Percentiles rank a stretch among this genome's conserved stretches.
phyloP scores from a whole-genome alignment of 257 asterid genomes.

The Gardenia jasminoides region DNA sequence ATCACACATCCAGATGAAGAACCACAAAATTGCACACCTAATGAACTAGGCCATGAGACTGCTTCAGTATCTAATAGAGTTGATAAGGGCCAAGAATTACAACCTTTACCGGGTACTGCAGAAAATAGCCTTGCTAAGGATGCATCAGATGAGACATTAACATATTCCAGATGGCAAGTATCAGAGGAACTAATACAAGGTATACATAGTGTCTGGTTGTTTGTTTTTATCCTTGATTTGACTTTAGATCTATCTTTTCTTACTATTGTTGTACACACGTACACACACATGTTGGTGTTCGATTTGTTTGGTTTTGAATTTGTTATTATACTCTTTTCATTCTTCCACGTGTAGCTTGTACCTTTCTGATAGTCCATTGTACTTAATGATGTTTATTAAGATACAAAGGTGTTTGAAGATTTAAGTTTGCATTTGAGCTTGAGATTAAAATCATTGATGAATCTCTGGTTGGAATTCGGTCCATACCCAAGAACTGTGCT shows the following conservation, averaged over 20 bases:
- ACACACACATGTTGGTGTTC: background rate
- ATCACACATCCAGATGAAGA: constrained; percentile 69
- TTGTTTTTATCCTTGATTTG: constrained; percentile 10
- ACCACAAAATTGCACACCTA: constrained; percentile 24
- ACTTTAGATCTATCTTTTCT: background rate
- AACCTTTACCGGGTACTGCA: constrained; percentile 25
- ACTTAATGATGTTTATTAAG: background rate
- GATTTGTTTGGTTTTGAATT: background rate
- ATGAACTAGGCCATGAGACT: constrained; percentile 25
- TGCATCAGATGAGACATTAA: constrained; percentile 19
- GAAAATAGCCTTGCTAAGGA: constrained; percentile 29
- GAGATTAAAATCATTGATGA: background rate
- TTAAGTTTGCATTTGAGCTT: background rate
- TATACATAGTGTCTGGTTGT: constrained; percentile 27
- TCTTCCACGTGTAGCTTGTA: background rate
- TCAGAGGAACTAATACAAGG: constrained; percentile 45
- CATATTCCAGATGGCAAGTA: constrained; percentile 24
- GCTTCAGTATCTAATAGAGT: constrained; percentile 39
- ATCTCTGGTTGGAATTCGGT: background rate
- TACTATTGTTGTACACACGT: background rate
- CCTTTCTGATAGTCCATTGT: background rate
- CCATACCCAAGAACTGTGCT: background rate
- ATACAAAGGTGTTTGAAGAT: background rate
- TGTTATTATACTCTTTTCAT: background rate
- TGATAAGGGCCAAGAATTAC: constrained; percentile 29